A percentile compares a stretch with the other conserved stretches of the same genome.
Evolutionary conservation across 768 basidiomycete genomes (phyloP).

Genomic region (Floccularia luteovirens): DNA sequence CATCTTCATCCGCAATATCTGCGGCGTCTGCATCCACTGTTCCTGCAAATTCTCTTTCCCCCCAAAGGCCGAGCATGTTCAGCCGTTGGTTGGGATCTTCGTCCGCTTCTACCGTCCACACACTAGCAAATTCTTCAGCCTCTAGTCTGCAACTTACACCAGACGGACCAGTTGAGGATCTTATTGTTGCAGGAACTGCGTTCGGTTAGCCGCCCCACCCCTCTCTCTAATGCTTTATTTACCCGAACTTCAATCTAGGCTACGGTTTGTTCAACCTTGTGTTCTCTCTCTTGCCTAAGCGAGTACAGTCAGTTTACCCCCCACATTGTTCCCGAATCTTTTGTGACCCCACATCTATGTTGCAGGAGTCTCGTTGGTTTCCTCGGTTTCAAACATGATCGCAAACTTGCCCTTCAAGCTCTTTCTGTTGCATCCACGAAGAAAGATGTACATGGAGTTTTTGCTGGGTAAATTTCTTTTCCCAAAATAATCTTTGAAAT

Average conservation of each 20-base stretch:
- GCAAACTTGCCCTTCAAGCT: conserved; percentile 59
- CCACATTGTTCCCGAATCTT: no score
- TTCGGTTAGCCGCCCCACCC: conserved; percentile 45
- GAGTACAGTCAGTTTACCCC: no score
- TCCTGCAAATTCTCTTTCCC: conserved; percentile 9
- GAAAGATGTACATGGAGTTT: conserved; percentile 67
- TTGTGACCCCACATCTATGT: no score
- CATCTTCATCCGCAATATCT: conserved; percentile 7
- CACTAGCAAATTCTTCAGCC: no score
- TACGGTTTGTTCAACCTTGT: conserved; percentile 76
- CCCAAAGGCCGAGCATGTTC: conserved; percentile 3
- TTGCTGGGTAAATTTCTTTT: conserved; percentile 53
- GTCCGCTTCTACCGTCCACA: neutral
- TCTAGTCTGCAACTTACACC: no score
- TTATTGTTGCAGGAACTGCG: conserved; percentile 69
- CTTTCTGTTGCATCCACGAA: conserved; percentile 61
- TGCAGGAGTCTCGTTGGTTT: conserved; percentile 69
- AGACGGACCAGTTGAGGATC: conserved; percentile 60
- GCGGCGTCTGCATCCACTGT: conserved; percentile 12
- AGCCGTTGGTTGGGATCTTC: neutral
- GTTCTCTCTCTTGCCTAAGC: conserved; percentile 64
- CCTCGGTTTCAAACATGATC: conserved; percentile 69
- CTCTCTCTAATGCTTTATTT: conserved; percentile 8
- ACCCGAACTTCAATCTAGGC: conserved; percentile 15
- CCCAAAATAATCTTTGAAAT: neutral